Evolutionary conservation across 768 basidiomycete species (phyloP).

Genomic region (Phylloporus sp.): DNA sequence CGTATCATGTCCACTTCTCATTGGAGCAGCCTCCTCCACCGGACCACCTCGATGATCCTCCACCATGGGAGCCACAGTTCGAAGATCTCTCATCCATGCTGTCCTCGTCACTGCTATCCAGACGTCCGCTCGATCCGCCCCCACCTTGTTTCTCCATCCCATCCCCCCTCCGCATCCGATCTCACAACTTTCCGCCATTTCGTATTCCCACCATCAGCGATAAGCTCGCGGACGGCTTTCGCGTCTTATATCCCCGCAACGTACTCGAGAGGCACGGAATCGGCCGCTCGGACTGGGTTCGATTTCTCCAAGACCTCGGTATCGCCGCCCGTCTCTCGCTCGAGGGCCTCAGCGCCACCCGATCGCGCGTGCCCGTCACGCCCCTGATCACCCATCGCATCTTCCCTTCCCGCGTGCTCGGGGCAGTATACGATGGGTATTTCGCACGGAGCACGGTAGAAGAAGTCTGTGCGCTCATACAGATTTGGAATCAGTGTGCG

Average conservation of each 20-base stretch:
- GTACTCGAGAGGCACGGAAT: constrained; percentile 29
- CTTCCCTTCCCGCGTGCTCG: constrained; percentile 12
- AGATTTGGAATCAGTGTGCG: constrained; percentile 30
- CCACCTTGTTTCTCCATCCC: constrained; percentile 26
- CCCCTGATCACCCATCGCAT: constrained; percentile 12
- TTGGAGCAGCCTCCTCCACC: too few species aligned
- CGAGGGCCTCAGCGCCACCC: constrained; percentile 19
- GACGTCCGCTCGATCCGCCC: constrained; percentile 29
- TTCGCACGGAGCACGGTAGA: constrained; percentile 17
- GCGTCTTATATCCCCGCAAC: constrained; percentile 21
- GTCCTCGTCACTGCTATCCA: neutral
- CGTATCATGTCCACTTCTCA: too few species aligned
- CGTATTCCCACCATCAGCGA: constrained; percentile 20
- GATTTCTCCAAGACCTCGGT: constrained; percentile 27
- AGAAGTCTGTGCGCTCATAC: constrained; percentile 24
- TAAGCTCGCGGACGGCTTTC: constrained; percentile 23
- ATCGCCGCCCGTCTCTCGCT: constrained; percentile 26
- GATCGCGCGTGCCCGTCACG: constrained; percentile 18
- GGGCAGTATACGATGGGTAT: constrained; percentile 16
- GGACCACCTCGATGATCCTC: constrained; percentile 19
- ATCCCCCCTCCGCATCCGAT: constrained; percentile 25
- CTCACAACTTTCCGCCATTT: constrained; percentile 26
- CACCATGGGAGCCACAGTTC: constrained; percentile 27
- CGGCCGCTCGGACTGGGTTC: constrained; percentile 23
- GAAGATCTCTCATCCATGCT: constrained; percentile 15